Conservation (phyloP, 1,284 basidiomycete species). For the Moesziomyces sp. region DNA sequence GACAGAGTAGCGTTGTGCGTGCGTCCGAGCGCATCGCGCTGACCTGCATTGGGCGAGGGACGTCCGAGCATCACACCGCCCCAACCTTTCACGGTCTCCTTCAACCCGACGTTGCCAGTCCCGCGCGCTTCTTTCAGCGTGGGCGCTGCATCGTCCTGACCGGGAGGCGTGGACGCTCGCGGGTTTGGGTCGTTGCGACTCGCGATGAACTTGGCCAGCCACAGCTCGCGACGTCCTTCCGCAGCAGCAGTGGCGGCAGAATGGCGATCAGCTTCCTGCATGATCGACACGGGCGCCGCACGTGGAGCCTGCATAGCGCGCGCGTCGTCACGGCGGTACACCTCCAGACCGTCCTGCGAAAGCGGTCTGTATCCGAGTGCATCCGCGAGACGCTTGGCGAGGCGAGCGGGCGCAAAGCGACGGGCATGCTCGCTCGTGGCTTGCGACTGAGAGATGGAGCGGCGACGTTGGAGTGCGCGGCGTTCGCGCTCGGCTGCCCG, state of each 20-base stretch:
- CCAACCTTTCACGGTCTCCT: conserved; percentile 15
- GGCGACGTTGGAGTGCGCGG: conserved; percentile 15
- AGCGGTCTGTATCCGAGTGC: conserved; percentile 27
- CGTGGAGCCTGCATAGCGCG: neutral
- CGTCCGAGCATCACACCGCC: conserved; percentile 21
- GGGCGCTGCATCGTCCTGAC: neutral
- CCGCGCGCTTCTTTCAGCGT: too few relatives aligned
- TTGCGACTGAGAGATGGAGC: conserved; percentile 14
- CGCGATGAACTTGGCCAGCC: conserved; percentile 32
- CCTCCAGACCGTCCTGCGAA: conserved; percentile 14
- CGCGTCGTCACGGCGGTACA: conserved; percentile 5
- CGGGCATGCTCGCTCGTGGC: conserved; percentile 1
- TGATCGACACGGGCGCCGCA: conserved; percentile 9
- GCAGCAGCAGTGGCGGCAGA: conserved; percentile 25
- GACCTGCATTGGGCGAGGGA: neutral
- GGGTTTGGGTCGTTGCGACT: conserved; percentile 1
- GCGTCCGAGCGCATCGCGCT: conserved; percentile 9
- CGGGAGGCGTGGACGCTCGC: neutral
- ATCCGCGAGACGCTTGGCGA: conserved; percentile 11
- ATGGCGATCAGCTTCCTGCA: conserved; percentile 13
- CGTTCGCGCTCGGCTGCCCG: conserved; percentile 14
- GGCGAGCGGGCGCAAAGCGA: conserved; percentile 2
- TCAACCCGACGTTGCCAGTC: neutral
- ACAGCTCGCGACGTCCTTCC: conserved; percentile 31
- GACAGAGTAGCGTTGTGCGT: conserved; percentile 10